These are phyloP conservation scores for Kodamaea derodonti DNA, from an alignment of 1,139 yeast species.

Conservation along the genomic window DNA sequence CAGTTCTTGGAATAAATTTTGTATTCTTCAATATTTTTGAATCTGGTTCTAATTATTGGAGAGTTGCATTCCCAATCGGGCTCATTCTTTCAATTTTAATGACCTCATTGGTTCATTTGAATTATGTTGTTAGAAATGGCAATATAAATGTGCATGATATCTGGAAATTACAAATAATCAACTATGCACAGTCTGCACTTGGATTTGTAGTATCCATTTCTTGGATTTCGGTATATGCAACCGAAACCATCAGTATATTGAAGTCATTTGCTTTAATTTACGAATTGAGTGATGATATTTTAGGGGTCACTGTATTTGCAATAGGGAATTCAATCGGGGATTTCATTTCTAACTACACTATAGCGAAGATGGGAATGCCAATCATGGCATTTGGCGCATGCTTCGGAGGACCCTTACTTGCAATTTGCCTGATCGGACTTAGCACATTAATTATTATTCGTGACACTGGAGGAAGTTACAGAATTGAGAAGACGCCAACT, in stretches of 20 bases:
- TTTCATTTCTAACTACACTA: slow-evolving; percentile 76
- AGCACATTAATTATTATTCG: slow-evolving; percentile 53
- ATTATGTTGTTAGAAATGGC: slow-evolving; percentile 5
- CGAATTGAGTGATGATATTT: slow-evolving; percentile 69
- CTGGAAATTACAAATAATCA: slow-evolving; percentile 16
- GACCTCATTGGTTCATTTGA: slow-evolving; percentile 3
- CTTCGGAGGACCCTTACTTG: slow-evolving; percentile 81
- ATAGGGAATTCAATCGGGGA: slow-evolving; percentile 93
- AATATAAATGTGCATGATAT: slow-evolving; percentile 3
- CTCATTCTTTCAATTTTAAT: not conserved
- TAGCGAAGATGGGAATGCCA: slow-evolving; percentile 84
- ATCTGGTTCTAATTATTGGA: slow-evolving; percentile 12
- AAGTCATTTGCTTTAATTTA: slow-evolving; percentile 59
- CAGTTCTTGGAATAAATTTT: slow-evolving; percentile 16
- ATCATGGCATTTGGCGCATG: slow-evolving; percentile 94
- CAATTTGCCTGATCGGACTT: slow-evolving; percentile 45
- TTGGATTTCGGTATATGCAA: slow-evolving; percentile 76
- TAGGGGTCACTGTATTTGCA: slow-evolving; percentile 83
- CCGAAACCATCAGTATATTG: slow-evolving; percentile 67
- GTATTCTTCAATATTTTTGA: slow-evolving; percentile 10
- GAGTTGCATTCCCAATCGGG: slow-evolving; percentile 7
- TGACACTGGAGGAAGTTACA: slow-evolving; percentile 12
- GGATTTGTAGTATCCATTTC: slow-evolving; percentile 70
- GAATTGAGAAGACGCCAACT: slow-evolving; percentile 15
- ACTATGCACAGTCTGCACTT: slow-evolving; percentile 35